Conservation (phyloP, 148 eudicot genomes). For the Vaccinium darrowii region DNA sequence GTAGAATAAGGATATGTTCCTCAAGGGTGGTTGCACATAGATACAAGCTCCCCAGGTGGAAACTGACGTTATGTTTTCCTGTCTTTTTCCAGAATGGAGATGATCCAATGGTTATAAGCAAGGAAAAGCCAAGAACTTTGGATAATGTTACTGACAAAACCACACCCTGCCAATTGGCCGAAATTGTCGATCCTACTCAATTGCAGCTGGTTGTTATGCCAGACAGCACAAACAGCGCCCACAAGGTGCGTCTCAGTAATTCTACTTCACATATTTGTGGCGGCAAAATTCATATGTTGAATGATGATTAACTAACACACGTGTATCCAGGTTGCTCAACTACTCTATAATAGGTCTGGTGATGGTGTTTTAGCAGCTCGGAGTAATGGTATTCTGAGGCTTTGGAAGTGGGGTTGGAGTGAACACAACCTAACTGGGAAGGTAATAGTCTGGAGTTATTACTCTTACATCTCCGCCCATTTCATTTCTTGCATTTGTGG, state of each 20-base stretch:
- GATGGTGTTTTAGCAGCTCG: slow-evolving; percentile 76
- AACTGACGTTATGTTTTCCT: neutral
- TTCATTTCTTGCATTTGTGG: neutral
- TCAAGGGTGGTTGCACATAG: too few species aligned
- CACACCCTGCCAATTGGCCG: slow-evolving; percentile 78
- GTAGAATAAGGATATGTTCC: too few species aligned
- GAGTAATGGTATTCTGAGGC: slow-evolving; percentile 57
- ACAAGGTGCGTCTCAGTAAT: slow-evolving; percentile 47
- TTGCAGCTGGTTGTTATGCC: slow-evolving; percentile 78
- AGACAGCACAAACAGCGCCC: slow-evolving; percentile 58
- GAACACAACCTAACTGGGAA: slow-evolving; percentile 78
- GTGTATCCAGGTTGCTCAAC: slow-evolving; percentile 61
- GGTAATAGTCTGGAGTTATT: slow-evolving; percentile 34
- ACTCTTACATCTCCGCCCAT: neutral
- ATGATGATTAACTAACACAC: slow-evolving; percentile 2
- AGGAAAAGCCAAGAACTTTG: slow-evolving; percentile 62
- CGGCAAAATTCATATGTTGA: neutral
- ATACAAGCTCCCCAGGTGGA: neutral
- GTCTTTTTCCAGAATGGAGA: slow-evolving; percentile 52
- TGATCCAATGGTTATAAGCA: slow-evolving; percentile 51
- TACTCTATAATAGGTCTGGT: slow-evolving; percentile 81
- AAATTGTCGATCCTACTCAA: slow-evolving; percentile 71
- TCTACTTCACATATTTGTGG: slow-evolving; percentile 13
- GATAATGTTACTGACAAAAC: slow-evolving; percentile 65
- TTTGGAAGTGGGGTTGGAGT: slow-evolving; percentile 82